Conservation (phyloP, 805 yeast species). For the Suhomyces kilbournensis region DNA sequence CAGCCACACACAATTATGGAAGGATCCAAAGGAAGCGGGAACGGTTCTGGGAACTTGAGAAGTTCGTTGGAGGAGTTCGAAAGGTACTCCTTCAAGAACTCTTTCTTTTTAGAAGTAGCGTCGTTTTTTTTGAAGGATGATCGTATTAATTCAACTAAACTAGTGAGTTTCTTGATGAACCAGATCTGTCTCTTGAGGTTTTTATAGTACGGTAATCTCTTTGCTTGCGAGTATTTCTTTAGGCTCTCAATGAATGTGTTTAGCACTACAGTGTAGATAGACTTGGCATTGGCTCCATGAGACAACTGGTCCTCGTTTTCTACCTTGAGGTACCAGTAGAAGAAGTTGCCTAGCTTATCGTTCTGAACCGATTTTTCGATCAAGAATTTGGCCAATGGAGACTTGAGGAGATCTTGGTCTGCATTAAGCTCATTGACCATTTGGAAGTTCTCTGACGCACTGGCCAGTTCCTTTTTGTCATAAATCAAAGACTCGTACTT, state of each 20-base stretch:
- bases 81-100: conserved; percentile 57
- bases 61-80: conserved; percentile 44
- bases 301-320: conserved; percentile 66
- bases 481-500: conserved; percentile 59
- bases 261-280: conserved; percentile 32
- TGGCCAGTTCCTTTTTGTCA: conserved; percentile 12
- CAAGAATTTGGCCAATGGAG: conserved; percentile 73
- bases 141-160: conserved; percentile 63
- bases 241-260: conserved; percentile 41
- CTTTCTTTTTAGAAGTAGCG: conserved; percentile 72
- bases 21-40: conserved; percentile 83
- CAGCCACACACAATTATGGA: conserved; percentile 69
- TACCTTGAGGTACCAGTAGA: conserved; percentile 90
- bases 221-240: conserved; percentile 23
- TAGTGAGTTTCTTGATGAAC: conserved; percentile 63
- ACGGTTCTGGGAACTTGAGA: conserved; percentile 48
- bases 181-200: conserved; percentile 60
- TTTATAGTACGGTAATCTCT: conserved; percentile 33
- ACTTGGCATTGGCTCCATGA: conserved; percentile 8
- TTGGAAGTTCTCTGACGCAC: conserved; percentile 13
- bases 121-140: conserved; percentile 55
- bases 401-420: conserved; percentile 25
- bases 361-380: conserved; percentile 68
- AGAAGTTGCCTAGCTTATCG: conserved; percentile 68
- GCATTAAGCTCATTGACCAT: conserved; percentile 16